Percentiles rank a stretch among this genome's conserved stretches.
phyloP scores from a whole-genome alignment of 345 rosid genomes.

The Populus pruinosa region DNA sequence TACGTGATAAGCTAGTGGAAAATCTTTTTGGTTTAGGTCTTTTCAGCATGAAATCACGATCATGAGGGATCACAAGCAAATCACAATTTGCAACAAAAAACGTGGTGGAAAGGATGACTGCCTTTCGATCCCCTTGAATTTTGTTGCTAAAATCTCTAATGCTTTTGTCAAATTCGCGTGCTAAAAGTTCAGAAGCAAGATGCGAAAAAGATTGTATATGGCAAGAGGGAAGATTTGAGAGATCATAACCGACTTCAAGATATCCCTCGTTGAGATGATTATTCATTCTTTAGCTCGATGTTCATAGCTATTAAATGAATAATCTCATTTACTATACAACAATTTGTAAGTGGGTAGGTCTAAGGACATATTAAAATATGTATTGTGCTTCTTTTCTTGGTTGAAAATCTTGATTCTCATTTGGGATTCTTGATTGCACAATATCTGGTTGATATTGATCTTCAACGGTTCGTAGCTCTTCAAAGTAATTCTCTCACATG shows the following conservation, averaged over 20 bases:
- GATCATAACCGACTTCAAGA: neutral
- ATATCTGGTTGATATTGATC: constrained; percentile 27
- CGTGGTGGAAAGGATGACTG: neutral
- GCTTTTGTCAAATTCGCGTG: constrained; percentile 6
- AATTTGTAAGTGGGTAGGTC: neutral
- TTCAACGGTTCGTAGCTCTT: constrained; percentile 20
- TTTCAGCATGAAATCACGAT: neutral
- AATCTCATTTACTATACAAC: neutral
- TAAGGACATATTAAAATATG: neutral
- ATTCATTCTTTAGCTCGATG: neutral
- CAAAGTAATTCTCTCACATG: neutral
- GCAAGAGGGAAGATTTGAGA: neutral
- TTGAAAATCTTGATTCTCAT: neutral
- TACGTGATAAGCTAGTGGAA: neutral
- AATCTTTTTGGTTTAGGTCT: neutral
- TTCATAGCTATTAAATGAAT: neutral
- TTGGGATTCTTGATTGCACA: constrained; percentile 6
- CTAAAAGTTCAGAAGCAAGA: neutral
- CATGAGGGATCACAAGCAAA: neutral
- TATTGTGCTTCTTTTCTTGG: neutral
- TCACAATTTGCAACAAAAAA: neutral
- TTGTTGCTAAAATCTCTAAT: neutral
- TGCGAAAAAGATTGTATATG: neutral
- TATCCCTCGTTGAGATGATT: neutral
- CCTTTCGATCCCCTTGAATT: neutral